phyloP scores from a whole-genome alignment of 805 yeast species.

The Maudiozyma pseudohumilis region DNA sequence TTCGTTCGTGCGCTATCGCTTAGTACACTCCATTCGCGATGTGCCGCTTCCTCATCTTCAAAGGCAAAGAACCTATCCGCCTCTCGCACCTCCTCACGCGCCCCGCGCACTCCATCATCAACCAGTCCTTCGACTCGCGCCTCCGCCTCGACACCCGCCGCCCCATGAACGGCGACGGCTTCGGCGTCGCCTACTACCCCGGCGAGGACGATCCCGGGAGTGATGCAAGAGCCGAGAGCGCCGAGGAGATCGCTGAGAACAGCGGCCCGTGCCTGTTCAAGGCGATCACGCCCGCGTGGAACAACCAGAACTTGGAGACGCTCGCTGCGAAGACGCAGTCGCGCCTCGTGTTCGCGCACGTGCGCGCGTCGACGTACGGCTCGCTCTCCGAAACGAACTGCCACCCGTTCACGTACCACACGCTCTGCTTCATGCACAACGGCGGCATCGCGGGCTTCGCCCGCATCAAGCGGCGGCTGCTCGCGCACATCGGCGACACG shows the following conservation, averaged over 20 bases:
- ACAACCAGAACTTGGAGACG: conserved; percentile 79
- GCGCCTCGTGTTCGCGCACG: conserved; percentile 83
- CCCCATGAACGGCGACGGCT: conserved; percentile 97
- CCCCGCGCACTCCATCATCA: conserved; percentile 95
- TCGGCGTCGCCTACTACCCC: conserved; percentile 90
- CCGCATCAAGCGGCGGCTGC: conserved; percentile 60
- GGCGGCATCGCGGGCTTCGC: conserved; percentile 76
- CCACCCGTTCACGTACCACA: conserved; percentile 87
- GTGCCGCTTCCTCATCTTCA: conserved; percentile 91
- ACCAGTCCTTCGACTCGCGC: conserved; percentile 88
- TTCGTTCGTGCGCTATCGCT: too few relatives aligned
- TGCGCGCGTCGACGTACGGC: conserved; percentile 92
- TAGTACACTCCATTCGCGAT: conserved; percentile 33
- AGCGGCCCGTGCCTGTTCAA: conserved; percentile 85
- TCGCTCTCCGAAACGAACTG: conserved; percentile 91
- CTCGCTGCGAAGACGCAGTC: conserved; percentile 84
- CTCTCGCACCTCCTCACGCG: conserved; percentile 80
- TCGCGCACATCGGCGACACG: conserved; percentile 67
- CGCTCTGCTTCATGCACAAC: conserved; percentile 93
- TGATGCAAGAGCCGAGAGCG: too few relatives aligned
- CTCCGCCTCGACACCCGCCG: conserved; percentile 77
- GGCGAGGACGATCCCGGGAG: conserved; percentile 42
- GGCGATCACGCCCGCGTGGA: conserved; percentile 98
- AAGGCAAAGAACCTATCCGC: conserved; percentile 81
- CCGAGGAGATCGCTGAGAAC: conserved; percentile 41